These are phyloP conservation scores for Suillus sp. DNA, from an alignment of 768 basidiomycete genomes.

Conservation along the genomic window DNA sequence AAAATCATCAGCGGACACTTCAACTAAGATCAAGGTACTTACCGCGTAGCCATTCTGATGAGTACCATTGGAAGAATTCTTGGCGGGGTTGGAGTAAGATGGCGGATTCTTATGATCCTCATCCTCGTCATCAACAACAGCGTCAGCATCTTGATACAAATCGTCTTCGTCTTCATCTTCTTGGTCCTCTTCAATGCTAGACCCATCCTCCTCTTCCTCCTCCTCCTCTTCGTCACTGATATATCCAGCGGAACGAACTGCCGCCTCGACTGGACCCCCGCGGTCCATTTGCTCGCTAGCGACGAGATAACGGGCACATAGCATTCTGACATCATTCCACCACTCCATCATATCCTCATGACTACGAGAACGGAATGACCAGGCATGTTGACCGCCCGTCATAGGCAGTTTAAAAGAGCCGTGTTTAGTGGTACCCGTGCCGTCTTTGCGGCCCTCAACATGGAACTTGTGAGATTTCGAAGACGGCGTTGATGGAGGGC, in stretches of 20 bases:
- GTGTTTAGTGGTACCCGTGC: slow-evolving; percentile 62
- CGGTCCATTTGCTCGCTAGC: slow-evolving; percentile 93
- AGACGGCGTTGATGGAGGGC: slow-evolving; percentile 75
- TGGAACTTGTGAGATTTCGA: slow-evolving; percentile 93
- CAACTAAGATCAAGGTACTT: slow-evolving; percentile 30
- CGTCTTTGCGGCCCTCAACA: slow-evolving; percentile 90
- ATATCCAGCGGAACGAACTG: slow-evolving; percentile 88
- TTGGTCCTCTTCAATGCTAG: slow-evolving; percentile 45
- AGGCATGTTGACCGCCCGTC: slow-evolving; percentile 58
- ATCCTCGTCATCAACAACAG: slow-evolving; percentile 41
- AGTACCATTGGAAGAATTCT: slow-evolving; percentile 43
- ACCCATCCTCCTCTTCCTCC: slow-evolving; percentile 63
- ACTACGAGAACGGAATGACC: slow-evolving; percentile 86
- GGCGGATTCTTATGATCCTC: slow-evolving; percentile 54
- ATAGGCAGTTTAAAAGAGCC: slow-evolving; percentile 52
- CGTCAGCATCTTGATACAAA: slow-evolving; percentile 43
- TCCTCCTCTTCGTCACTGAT: slow-evolving; percentile 72
- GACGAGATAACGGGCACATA: slow-evolving; percentile 91
- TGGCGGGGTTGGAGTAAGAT: slow-evolving; percentile 55
- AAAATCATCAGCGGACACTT: slow-evolving; percentile 14
- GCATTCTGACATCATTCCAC: slow-evolving; percentile 98
- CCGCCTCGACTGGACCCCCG: slow-evolving; percentile 88
- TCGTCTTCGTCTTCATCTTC: slow-evolving; percentile 54
- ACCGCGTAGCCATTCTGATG: slow-evolving; percentile 65
- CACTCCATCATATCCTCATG: slow-evolving; percentile 99